Base-by-base conservation (phyloP, 176 grass and related monocot genomes). In the Carex cristatella region DNA sequence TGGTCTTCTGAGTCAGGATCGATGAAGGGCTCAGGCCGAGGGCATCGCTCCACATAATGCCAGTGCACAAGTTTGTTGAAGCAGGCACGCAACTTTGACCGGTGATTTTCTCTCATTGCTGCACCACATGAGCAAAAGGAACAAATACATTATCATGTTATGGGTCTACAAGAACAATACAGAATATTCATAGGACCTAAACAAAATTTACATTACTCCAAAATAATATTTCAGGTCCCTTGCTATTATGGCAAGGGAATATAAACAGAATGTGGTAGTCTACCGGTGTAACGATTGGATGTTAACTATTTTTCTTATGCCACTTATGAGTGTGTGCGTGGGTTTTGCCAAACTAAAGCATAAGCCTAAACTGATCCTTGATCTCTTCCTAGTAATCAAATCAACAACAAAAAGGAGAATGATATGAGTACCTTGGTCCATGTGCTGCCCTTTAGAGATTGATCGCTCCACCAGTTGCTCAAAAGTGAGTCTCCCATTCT, bases 401-500 rank as follows among this genome's bases (percentile, higher is more conserved):
- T 72, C 27, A 30, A 65, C 42, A 78, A 7, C 33, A 53, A 79
- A 84, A 86, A 81, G 15, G 58, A 80, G 46, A 68, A 70, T 13
- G 70, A 88, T 18, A 54, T 80, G 27, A 84, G 16, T 59, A 40
- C 35, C 83, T 38, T 72, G 81, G 78, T 90, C 83, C 83, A 73
- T 58, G 51, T 46, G 31, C 63, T 81, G 10, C 32, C 65, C 53
- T 87, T 89, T 94, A 66, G 85, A 88, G 18, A 69, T 72, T 33
- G 91, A 87, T 65, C 89, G 85, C 63, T 79, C 88, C 69, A 95
- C 83, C 42, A 98, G 89, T 86, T 98, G 93, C 65, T 92, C 77
- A 83, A 98, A 95, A 87, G 95, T 98, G 83, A 98, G 88, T 69
- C 93, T 95, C 68, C 93, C 95, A 89, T 98, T 91, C 79, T 89